A percentile compares a stretch with the other conserved stretches of the same genome.
Conservation (phyloP, 345 rosid genomes). For the Toxicodendron radicans region DNA sequence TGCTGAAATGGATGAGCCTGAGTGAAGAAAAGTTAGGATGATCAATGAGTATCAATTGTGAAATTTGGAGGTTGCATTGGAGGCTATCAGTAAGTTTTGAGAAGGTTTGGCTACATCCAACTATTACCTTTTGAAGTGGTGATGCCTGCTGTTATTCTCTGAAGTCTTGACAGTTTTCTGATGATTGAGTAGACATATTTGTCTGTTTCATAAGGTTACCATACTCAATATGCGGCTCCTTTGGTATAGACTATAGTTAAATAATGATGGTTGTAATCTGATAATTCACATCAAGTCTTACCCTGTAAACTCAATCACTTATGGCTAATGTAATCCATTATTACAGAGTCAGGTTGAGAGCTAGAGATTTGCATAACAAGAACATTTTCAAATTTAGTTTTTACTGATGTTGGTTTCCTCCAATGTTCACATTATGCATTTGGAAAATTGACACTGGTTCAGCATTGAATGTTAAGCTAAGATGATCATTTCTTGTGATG, state of each 20-base stretch:
- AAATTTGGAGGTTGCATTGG: not conserved
- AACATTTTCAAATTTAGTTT: not conserved
- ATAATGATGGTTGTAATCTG: not conserved
- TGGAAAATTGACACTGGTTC: not conserved
- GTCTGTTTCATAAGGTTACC: not conserved
- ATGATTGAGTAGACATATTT: not conserved
- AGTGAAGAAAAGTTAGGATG: not conserved
- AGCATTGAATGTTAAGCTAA: constrained; percentile 1
- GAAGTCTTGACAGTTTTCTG: not conserved
- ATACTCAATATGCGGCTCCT: not conserved
- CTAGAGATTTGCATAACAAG: not conserved
- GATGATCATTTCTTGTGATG: constrained; percentile 7
- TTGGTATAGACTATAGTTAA: not conserved
- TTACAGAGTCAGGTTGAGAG: not conserved
- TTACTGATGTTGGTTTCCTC: not conserved
- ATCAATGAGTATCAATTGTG: not conserved
- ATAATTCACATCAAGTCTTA: not conserved
- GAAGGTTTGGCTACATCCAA: not conserved
- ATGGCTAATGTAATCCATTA: not conserved
- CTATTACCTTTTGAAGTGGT: not conserved
- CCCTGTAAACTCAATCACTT: not conserved
- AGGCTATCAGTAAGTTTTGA: not conserved
- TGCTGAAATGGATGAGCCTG: not conserved
- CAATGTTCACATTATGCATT: not conserved
- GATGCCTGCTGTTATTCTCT: not conserved